Evolutionary conservation across 2,329 filamentous ascomycete species (phyloP), one percentile per base, ranked within the genome.

Genomic region (Aschersonia sp.): DNA sequence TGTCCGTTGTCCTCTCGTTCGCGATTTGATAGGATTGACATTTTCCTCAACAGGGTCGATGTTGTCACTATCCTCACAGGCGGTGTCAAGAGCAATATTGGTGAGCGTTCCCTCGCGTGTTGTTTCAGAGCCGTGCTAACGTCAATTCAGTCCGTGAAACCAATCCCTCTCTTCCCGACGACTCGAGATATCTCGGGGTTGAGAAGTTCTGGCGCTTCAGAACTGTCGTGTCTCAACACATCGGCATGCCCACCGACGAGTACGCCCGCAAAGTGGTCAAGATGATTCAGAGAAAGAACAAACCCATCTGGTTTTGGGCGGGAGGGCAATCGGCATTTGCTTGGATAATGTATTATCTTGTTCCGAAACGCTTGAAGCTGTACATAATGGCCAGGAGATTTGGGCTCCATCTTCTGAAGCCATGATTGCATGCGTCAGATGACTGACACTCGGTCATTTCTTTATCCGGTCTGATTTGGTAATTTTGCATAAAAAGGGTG

Each of bases 271-370:
- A 14, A 2, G 49, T 55, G 5, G 48, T 54, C 10, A 35, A 41
- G 31, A 50, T 51, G 42, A 49, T 55, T 6, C 33, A 49, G n/a
- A 47, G 30, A 9, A 52, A 47, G 33, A 51, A 49, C 10, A 48
- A 43, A n/a, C 52, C 52, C 5, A 29, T 49, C 29, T 47, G 51
- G 50, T 52, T 54, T 41, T 55, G 53, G 53, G 45, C 46, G 22
- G 53, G 52, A 29, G 47, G 44, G n/a, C 50, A 45, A 22, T 12
- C 43, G 4, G 41, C 44, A 4, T 4, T 49, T 30, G 47, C 59
- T 5, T 50, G 60, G 6, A 60, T 62, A n/a, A 45, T 55, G 1
- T 53, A 53, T 30, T 49, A 46, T 9, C 40, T 57, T 14, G 44
- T 53, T 2, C 50, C 53, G 1, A 33, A 45, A 1, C 31, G 45